Percentiles rank a stretch among this genome's conserved stretches.
These are phyloP conservation scores for Pisolithus thermaeus DNA, from an alignment of 1,284 basidiomycete species.

Conservation along the genomic window DNA sequence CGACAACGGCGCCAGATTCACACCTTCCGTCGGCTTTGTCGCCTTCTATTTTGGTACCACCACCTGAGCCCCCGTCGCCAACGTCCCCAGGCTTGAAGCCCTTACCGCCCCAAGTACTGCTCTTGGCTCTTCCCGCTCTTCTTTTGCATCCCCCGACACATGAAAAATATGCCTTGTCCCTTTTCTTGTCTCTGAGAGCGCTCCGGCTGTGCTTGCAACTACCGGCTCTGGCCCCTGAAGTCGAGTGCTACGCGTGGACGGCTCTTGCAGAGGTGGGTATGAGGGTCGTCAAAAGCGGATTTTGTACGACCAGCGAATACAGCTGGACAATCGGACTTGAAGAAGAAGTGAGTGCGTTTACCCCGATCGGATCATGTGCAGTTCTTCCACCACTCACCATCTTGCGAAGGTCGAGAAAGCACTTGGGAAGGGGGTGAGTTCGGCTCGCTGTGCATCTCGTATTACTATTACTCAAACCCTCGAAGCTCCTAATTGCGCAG, in stretches of 20 bases:
- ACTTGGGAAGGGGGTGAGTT: constrained; percentile 43
- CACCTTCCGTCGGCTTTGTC: not conserved
- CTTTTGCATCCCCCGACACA: constrained; percentile 60
- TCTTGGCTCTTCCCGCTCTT: constrained; percentile 55
- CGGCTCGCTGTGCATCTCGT: not conserved
- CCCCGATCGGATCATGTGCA: not conserved
- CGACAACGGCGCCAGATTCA: not conserved
- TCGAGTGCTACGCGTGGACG: constrained; percentile 66
- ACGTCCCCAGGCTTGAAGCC: constrained; percentile 13
- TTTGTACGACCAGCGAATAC: constrained; percentile 33
- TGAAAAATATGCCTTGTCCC: constrained; percentile 43
- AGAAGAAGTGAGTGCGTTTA: constrained; percentile 39
- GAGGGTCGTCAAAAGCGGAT: constrained; percentile 42
- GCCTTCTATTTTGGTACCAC: not conserved
- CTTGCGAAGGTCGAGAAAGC: constrained; percentile 42
- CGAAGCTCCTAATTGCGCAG: constrained; percentile 54
- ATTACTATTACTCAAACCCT: constrained; percentile 1
- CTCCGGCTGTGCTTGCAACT: constrained; percentile 48
- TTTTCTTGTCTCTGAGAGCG: constrained; percentile 50
- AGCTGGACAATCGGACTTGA: constrained; percentile 45
- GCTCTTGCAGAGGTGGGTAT: constrained; percentile 62
- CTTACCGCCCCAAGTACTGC: constrained; percentile 44
- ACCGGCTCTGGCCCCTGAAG: constrained; percentile 45
- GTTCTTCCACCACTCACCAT: not conserved
- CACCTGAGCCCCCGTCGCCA: not conserved